Conservation (phyloP, 1,139 yeast genomes). For the Suzukiozyma palmioleophila region DNA sequence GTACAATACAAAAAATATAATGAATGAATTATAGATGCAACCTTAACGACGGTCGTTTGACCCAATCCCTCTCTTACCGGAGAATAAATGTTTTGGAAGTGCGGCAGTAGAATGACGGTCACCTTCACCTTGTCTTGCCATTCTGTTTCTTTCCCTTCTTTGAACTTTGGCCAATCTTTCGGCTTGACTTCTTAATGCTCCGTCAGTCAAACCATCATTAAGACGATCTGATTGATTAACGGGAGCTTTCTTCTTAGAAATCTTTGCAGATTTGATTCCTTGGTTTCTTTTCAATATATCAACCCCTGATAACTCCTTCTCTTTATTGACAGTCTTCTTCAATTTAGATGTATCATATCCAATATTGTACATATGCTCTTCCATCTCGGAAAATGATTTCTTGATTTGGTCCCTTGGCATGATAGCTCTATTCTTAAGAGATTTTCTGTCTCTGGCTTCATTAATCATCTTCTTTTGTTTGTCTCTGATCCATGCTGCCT, state of each 20-base stretch:
- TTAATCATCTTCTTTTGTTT: conserved; percentile 91
- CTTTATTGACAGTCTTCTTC: conserved; percentile 42
- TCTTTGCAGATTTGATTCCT: conserved; percentile 39
- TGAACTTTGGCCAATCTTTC: conserved; percentile 83
- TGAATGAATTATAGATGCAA: conserved; percentile 3
- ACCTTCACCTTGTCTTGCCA: conserved; percentile 92
- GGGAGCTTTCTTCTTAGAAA: conserved; percentile 46
- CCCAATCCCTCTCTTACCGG: conserved; percentile 96
- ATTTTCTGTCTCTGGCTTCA: conserved; percentile 83
- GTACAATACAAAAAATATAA: conserved; percentile 3
- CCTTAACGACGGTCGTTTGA: conserved; percentile 67
- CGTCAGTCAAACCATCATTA: conserved; percentile 81
- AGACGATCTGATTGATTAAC: conserved; percentile 72
- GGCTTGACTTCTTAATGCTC: conserved; percentile 78
- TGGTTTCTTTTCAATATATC: conserved; percentile 64
- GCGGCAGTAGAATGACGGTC: conserved; percentile 87
- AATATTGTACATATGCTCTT: conserved; percentile 78
- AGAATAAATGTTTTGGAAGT: conserved; percentile 88
- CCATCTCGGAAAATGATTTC: conserved; percentile 77
- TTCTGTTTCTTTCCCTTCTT: conserved; percentile 90
- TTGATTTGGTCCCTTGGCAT: conserved; percentile 90
- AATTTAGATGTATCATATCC: conserved; percentile 82
- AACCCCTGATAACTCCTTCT: conserved; percentile 57
- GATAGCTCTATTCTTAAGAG: conserved; percentile 80
- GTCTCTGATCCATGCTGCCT: conserved; percentile 94